A percentile compares a stretch with the other conserved stretches of the same genome.
Conservation (phyloP, 2,329 filamentous ascomycete species). For the Colletotrichum gigasporum region DNA sequence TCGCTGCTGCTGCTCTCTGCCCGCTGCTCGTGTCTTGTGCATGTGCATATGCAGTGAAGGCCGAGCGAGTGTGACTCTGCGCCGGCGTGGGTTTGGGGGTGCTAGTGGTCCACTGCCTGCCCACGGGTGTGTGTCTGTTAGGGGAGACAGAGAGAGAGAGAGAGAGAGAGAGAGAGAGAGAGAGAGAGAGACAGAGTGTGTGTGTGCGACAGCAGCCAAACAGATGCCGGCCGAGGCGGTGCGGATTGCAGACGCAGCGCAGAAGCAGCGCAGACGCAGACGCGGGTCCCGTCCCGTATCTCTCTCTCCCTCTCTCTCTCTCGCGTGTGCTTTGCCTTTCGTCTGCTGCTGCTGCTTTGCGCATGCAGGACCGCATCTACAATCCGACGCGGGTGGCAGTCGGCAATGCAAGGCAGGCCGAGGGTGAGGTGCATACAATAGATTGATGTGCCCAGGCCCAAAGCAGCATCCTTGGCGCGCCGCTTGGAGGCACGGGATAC, state of each 20-base stretch:
- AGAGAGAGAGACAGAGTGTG: constrained; percentile 5
- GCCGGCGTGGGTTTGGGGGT: neutral
- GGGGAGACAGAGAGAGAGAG: neutral
- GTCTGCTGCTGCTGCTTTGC: too few species aligned
- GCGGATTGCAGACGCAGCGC: constrained; percentile 2
- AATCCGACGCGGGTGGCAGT: neutral
- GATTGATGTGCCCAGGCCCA: neutral
- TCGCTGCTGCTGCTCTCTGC: too few species aligned
- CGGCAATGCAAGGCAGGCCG: constrained; percentile 8
- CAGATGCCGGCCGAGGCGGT: constrained; percentile 18
- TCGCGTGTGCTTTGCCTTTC: too few species aligned
- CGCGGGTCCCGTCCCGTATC: constrained; percentile 22
- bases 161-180: neutral
- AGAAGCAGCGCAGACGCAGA: neutral
- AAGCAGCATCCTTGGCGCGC: neutral
- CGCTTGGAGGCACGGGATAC: neutral
- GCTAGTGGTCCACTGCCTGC: too few species aligned
- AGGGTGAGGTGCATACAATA: constrained; percentile 7
- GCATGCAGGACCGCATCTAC: constrained; percentile 3
- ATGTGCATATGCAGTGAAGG: constrained; percentile 25
- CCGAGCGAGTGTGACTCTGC: constrained; percentile 11
- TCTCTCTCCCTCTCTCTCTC: neutral
- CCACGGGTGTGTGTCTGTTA: neutral
- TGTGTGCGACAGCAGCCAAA: too few species aligned
- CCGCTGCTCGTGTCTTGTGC: constrained; percentile 10